A percentile compares a stretch with the other conserved stretches of the same genome.
Evolutionary conservation across 2,329 filamentous ascomycete genomes (phyloP).

Genomic region (Magnaporthiopsis incrustans): DNA sequence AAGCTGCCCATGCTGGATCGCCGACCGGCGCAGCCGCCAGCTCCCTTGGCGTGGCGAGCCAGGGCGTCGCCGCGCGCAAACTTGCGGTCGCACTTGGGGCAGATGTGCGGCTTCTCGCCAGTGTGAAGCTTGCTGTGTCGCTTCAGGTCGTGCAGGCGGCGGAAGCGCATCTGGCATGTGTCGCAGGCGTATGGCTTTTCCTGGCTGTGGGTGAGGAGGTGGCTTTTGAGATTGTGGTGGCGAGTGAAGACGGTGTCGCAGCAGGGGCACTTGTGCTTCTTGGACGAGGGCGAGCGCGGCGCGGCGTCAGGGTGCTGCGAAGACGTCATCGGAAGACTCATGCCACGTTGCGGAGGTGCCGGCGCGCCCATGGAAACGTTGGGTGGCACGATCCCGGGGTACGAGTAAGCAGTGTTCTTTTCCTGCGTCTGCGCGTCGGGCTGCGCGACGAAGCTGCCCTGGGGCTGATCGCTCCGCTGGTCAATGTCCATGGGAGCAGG

Average conservation of each 20-base stretch:
- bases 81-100: conserved; percentile 86
- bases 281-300: conserved; percentile 63
- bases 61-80: conserved; percentile 94
- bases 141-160: conserved; percentile 89
- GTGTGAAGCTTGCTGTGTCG: conserved; percentile 95
- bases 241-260: conserved; percentile 95
- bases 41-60: conserved; percentile 89
- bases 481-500: conserved; percentile 49
- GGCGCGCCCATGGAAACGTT: conserved; percentile 34
- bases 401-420: conserved; percentile 43
- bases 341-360: conserved; percentile 35
- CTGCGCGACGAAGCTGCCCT: conserved; percentile 23
- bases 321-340: conserved; percentile 47
- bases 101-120: conserved; percentile 90
- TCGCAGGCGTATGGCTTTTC: conserved; percentile 95
- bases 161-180: conserved; percentile 87
- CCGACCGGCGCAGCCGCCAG: conserved; percentile 88
- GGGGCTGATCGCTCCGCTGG: conserved; percentile 24
- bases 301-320: conserved; percentile 33
- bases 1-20: conserved; percentile 80
- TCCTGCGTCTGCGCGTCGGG: conserved; percentile 42
- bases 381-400: conserved; percentile 42
- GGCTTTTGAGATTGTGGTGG: conserved; percentile 95
- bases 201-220: conserved; percentile 93
- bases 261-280: conserved; percentile 94